Evolutionary conservation across 352 stramenopile species (phyloP).

Genomic region (Pythium rhizo-oryzae): DNA sequence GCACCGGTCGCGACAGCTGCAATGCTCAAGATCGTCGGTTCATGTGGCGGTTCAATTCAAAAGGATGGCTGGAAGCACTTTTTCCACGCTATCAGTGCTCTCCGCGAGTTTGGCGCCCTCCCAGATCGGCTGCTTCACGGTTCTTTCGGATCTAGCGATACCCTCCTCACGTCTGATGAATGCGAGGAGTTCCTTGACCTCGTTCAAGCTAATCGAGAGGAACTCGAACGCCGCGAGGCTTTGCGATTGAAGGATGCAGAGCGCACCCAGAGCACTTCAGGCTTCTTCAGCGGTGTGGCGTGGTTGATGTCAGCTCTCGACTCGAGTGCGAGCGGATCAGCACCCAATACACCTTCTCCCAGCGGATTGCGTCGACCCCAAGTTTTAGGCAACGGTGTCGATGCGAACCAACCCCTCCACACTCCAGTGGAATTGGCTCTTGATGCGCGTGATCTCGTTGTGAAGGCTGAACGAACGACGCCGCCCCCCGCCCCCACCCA

Average conservation of each 20-base stretch:
- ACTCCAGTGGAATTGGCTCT: conserved; percentile 15
- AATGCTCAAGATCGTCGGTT: conserved; percentile 69
- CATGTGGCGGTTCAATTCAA: conserved; percentile 53
- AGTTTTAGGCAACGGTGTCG: neutral
- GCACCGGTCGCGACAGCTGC: conserved; percentile 65
- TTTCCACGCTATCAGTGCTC: conserved; percentile 56
- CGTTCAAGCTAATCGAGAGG: conserved; percentile 62
- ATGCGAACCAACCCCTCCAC: neutral
- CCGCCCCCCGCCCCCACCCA: neutral
- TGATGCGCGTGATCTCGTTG: conserved; percentile 17
- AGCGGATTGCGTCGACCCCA: conserved; percentile 10
- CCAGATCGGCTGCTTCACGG: conserved; percentile 51
- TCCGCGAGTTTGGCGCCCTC: conserved; percentile 69
- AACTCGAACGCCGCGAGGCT: conserved; percentile 51
- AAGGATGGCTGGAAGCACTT: conserved; percentile 64
- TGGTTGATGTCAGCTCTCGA: conserved; percentile 78
- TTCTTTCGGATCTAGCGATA: conserved; percentile 12
- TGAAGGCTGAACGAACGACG: neutral
- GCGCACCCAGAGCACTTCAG: conserved; percentile 25
- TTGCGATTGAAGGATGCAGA: conserved; percentile 39
- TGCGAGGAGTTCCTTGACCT: conserved; percentile 57
- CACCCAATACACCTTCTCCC: conserved; percentile 5
- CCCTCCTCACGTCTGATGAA: conserved; percentile 46
- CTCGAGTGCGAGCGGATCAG: conserved; percentile 25
- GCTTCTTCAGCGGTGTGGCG: conserved; percentile 75